Evolutionary conservation across 805 yeast species (phyloP).

Genomic region (Starmerella vaccinii): DNA sequence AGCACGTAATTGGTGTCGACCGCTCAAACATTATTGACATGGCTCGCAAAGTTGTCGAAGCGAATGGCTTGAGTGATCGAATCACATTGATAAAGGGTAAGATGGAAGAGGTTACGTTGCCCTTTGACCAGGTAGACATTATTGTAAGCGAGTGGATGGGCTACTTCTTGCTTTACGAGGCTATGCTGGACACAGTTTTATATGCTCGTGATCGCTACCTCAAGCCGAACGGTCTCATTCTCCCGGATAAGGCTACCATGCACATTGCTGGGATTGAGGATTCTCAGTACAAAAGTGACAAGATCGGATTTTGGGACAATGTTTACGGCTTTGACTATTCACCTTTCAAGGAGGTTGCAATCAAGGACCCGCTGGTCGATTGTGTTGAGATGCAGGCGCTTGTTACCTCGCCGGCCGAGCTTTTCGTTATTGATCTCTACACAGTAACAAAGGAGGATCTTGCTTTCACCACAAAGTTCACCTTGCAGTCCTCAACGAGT

Average conservation of each 20-base stretch:
- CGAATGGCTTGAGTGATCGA: conserved; percentile 76
- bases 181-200: conserved; percentile 94
- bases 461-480: conserved; percentile 62
- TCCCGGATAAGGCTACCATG: conserved; percentile 90
- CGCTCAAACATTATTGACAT: conserved; percentile 92
- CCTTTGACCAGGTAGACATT: conserved; percentile 82
- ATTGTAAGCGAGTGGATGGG: conserved; percentile 99
- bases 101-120: conserved; percentile 79
- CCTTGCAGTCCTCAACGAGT: conserved; percentile 60
- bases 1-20: conserved; percentile 94
- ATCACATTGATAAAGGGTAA: conserved; percentile 87
- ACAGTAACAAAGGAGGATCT: conserved; percentile 76
- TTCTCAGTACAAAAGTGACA: conserved; percentile 81
- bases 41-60: conserved; percentile 79
- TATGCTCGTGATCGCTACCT: conserved; percentile 83
- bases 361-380: conserved; percentile 92
- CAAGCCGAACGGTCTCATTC: conserved; percentile 73
- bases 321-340: conserved; percentile 95
- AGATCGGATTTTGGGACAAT: conserved; percentile 88
- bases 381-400: conserved; percentile 74
- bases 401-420: conserved; percentile 57
- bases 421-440: conserved; percentile 79
- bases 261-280: conserved; percentile 89
- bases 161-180: conserved; percentile 85
- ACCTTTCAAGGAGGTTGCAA: conserved; percentile 76